phyloP scores from a whole-genome alignment of 1,139 yeast species.

The Suhomyces guaymorum region DNA sequence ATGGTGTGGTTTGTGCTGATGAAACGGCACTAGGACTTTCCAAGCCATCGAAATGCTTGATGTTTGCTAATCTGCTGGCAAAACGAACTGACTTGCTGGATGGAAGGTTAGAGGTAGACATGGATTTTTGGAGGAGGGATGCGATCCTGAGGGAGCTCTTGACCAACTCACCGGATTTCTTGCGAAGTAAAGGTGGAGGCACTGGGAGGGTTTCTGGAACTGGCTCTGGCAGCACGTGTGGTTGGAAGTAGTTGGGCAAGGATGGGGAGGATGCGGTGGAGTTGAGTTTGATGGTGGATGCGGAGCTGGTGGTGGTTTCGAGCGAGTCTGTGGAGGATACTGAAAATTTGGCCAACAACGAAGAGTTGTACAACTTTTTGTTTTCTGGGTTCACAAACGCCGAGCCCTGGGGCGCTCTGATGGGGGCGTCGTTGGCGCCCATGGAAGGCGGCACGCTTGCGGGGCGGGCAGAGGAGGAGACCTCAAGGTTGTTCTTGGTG shows the following conservation, averaged over 20 bases:
- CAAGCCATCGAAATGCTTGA: constrained; percentile 45
- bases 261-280: constrained; percentile 12
- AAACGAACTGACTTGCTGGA: constrained; percentile 38
- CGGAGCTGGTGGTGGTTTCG: constrained; percentile 11
- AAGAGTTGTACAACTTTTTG: constrained; percentile 10
- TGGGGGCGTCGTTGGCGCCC: constrained; percentile 1
- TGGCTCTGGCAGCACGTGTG: background rate
- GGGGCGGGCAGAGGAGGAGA: background rate
- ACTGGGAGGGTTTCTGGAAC: constrained; percentile 1
- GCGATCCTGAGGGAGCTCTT: constrained; percentile 42
- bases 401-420: constrained; percentile 5
- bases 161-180: constrained; percentile 42
- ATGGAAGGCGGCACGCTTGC: no score
- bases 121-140: constrained; percentile 23
- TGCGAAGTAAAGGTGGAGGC: constrained; percentile 30
- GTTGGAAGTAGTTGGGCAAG: constrained; percentile 12
- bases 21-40: constrained; percentile 44
- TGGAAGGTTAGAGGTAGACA: constrained; percentile 29
- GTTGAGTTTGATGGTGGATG: constrained; percentile 12
- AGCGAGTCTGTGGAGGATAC: constrained; percentile 12
- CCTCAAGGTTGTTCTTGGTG: constrained; percentile 2
- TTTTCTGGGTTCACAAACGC: constrained; percentile 1
- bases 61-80: constrained; percentile 38
- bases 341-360: constrained; percentile 6
- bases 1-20: constrained; percentile 34